Evolutionary conservation across 768 basidiomycete genomes (phyloP).

Genomic region (Pholiota conissans): DNA sequence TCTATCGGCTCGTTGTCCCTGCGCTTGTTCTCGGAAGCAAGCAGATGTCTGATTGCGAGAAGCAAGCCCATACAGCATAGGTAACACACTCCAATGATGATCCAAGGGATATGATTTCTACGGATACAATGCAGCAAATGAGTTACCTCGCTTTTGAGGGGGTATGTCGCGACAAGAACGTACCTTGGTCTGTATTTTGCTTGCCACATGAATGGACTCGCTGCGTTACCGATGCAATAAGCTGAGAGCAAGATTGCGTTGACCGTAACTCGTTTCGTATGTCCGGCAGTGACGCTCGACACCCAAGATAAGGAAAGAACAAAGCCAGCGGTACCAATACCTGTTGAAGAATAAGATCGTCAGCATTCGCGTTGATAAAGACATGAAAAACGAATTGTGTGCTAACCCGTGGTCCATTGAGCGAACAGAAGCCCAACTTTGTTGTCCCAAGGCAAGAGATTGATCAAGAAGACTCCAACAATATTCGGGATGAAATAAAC

Average conservation of each 20-base stretch:
- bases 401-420: constrained; percentile 51
- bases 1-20: constrained; percentile 58
- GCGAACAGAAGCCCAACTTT: constrained; percentile 65
- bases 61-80: constrained; percentile 45
- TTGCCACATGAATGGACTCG: constrained; percentile 81
- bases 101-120: constrained; percentile 78
- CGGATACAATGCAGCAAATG: background rate
- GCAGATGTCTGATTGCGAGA: constrained; percentile 50
- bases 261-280: constrained; percentile 68
- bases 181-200: constrained; percentile 65
- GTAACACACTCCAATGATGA: constrained; percentile 70
- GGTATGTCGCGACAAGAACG: background rate
- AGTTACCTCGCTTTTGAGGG: background rate
- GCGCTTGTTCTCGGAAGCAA: constrained; percentile 61
- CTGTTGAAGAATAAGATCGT: constrained; percentile 18
- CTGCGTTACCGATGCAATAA: constrained; percentile 65
- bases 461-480: constrained; percentile 60
- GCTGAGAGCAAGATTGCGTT: constrained; percentile 77
- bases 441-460: constrained; percentile 63
- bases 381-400: background rate
- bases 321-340: constrained; percentile 57
- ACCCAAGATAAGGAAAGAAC: constrained; percentile 65
- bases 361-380: background rate
- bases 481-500: constrained; percentile 66
- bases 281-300: constrained; percentile 63